phyloP scores from a whole-genome alignment of 805 yeast species.

The Yamadazyma tumulicola region DNA sequence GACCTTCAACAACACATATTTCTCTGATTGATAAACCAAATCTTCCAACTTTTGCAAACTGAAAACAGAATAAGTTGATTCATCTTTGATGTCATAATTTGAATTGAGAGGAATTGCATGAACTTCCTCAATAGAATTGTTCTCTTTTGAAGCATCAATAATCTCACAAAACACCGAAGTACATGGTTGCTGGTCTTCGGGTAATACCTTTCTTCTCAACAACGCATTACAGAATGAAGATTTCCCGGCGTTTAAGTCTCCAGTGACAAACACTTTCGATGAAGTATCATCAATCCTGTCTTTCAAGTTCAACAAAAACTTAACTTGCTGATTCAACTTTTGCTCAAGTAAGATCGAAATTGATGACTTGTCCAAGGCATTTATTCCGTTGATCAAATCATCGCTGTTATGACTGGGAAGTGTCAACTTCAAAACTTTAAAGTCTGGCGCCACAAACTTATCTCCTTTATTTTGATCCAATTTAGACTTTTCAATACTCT shows the following conservation, averaged over 20 bases:
- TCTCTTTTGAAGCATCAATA: conserved; percentile 68
- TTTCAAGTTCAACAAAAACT: conserved; percentile 66
- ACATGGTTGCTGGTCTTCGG: conserved; percentile 97
- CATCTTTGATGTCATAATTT: conserved; percentile 52
- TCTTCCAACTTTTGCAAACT: conserved; percentile 56
- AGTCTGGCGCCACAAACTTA: conserved; percentile 27
- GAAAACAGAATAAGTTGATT: conserved; percentile 59
- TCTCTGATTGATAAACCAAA: conserved; percentile 71
- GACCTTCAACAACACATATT: conserved; percentile 69
- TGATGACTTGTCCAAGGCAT: conserved; percentile 62
- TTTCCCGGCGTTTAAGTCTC: conserved; percentile 95
- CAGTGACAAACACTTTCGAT: conserved; percentile 93
- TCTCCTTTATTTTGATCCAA: neutral
- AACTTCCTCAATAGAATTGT: conserved; percentile 78
- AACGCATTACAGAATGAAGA: conserved; percentile 93
- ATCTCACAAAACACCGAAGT: conserved; percentile 96
- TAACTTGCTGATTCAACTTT: conserved; percentile 59
- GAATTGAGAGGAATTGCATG: conserved; percentile 75
- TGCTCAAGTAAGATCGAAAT: conserved; percentile 67
- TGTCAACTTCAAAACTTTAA: conserved; percentile 62
- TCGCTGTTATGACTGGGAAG: conserved; percentile 41
- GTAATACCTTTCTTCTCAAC: conserved; percentile 70
- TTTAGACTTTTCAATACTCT: conserved; percentile 9
- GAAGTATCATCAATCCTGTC: conserved; percentile 88
- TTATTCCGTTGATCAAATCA: conserved; percentile 37